Percentiles rank a stretch among this genome's conserved stretches.
Evolutionary conservation across 106 monocot genomes (phyloP).

Genomic region (Allium cepa): DNA sequence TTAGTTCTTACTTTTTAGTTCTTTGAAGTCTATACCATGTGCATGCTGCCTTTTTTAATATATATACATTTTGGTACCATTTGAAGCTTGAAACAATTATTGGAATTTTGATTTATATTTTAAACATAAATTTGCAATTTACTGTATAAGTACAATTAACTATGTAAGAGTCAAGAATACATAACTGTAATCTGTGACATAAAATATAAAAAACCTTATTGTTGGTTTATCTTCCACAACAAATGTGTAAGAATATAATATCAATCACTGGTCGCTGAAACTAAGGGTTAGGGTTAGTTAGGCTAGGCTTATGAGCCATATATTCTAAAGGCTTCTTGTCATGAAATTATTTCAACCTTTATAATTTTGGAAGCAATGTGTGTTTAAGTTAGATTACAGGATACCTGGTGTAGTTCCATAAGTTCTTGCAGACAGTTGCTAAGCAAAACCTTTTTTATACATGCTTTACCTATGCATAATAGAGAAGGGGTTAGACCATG

Average conservation of each 20-base stretch:
- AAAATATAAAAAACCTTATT: neutral
- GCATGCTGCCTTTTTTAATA: no score
- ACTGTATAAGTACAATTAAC: no score
- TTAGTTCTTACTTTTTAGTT: no score
- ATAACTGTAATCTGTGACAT: neutral
- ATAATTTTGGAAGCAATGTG: neutral
- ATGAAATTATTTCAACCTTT: neutral
- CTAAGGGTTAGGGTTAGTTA: no score
- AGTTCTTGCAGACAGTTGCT: constrained; percentile 99
- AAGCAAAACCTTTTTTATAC: constrained; percentile 96
- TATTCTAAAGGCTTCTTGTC: neutral
- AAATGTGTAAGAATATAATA: neutral
- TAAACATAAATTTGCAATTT: no score
- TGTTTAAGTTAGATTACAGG: neutral
- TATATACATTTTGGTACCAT: no score
- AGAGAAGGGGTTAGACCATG: neutral
- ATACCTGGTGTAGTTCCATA: constrained; percentile 99
- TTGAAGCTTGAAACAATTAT: no score
- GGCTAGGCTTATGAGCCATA: neutral
- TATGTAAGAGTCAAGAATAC: neutral
- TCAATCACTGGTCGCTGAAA: no score
- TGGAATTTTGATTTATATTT: no score
- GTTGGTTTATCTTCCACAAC: neutral
- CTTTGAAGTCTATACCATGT: no score
- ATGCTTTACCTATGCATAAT: constrained; percentile 68